Base-by-base conservation (phyloP, 2,329 filamentous ascomycete genomes). In the Phaeoacremonium minimum region DNA sequence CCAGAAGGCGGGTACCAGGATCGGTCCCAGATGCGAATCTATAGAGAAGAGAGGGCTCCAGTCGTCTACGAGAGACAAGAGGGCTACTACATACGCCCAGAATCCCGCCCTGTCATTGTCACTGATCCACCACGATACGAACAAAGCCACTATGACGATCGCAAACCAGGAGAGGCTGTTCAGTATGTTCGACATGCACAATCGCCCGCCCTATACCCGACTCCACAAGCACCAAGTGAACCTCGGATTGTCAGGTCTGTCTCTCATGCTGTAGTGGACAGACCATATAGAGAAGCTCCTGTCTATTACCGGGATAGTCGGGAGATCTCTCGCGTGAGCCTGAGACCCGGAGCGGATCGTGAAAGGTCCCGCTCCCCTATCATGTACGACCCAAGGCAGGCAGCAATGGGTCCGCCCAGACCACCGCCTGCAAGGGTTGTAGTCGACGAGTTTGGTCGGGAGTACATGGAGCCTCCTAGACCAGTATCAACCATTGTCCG, bases 371-470 rank as follows among this genome's bases (percentile, higher is more conserved):
- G 67, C 31, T 75, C 72, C 13, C 69, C 71, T 7, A 46, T 67
- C 22, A 52, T 66, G 48, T 53, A 63, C 44, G 63, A 71, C 43
- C 53, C 63, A 45, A 53, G 64, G 46, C 53, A 68, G 13, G 64
- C 72, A 19, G 64, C 67, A n/a, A 70, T 77, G 63, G 63, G 63
- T 3, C 68, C 68, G 32, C 68, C 67, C 49, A 58, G 68, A 33
- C 69, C 75, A 6, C 71, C 75, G 14, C 65, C 75, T 31, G 68
- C 81, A 37, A 79, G 83, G 43, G 83, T 95, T 44, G 72, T 95
- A 20, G 71, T 94, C 37, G 90, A 96, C 60, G 80, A 86, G 43
- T 87, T 82, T 58, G 89, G 89, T 28, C 86, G 87, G 55, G 80
- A 87, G 55, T 96, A 90, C 62, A 58, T 73, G 41, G 77, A 82